phyloP scores from a whole-genome alignment of 208 protist species.

The Acanthamoeba triangularis region DNA sequence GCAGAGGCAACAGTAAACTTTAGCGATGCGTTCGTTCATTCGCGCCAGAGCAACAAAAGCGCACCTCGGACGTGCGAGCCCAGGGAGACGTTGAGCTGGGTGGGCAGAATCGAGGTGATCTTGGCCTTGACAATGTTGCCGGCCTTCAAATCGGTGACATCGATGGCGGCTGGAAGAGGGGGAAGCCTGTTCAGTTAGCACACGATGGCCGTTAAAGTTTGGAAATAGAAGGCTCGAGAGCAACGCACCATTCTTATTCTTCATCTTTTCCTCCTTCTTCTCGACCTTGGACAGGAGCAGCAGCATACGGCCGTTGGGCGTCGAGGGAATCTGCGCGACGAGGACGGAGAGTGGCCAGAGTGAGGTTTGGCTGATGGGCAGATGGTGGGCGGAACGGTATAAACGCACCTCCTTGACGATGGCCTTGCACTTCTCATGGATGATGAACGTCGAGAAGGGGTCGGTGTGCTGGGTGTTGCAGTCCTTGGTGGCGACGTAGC shows the following conservation, averaged over 20 bases:
- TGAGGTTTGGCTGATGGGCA: not conserved
- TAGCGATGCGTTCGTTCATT: not conserved
- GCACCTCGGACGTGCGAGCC: constrained; percentile 62
- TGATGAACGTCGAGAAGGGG: constrained; percentile 59
- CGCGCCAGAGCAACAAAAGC: too few species aligned
- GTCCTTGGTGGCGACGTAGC: constrained; percentile 72
- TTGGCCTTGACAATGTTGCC: constrained; percentile 68
- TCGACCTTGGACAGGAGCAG: constrained; percentile 9
- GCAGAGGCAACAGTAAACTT: not conserved
- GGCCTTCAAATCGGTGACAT: constrained; percentile 51
- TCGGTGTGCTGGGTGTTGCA: constrained; percentile 64
- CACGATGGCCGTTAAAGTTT: not conserved
- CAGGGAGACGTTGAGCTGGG: constrained; percentile 75
- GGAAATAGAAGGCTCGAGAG: not conserved
- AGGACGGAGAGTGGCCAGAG: not conserved
- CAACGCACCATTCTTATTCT: not conserved
- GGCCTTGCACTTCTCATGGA: constrained; percentile 60
- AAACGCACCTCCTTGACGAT: constrained; percentile 54
- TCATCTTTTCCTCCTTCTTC: constrained; percentile 4
- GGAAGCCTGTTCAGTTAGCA: not conserved
- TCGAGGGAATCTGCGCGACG: not conserved
- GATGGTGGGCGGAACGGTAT: not conserved
- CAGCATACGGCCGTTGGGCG: not conserved
- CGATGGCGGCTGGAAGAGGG: not conserved
- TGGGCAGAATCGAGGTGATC: constrained; percentile 31